Conservation (phyloP, 2,329 filamentous ascomycete genomes). For the Davidsoniella neocaledoniae region DNA sequence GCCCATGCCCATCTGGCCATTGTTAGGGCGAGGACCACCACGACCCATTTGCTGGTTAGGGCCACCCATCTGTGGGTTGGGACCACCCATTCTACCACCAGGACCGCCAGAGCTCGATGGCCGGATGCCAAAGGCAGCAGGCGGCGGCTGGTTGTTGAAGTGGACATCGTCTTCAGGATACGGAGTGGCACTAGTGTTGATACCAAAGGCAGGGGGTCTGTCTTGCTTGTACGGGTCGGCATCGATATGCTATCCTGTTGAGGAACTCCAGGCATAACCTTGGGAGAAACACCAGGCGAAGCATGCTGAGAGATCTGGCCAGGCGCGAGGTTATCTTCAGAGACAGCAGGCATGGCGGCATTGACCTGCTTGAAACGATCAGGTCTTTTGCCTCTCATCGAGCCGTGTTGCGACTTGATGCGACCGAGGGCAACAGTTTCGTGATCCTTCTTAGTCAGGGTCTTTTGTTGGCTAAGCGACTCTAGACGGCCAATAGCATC, state of each 20-base stretch:
- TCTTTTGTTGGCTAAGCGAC: constrained; percentile 65
- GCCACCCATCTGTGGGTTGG: neutral
- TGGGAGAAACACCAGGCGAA: constrained; percentile 13
- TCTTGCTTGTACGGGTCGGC: constrained; percentile 23
- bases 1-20: constrained; percentile 1
- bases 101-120: constrained; percentile 21
- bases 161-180: constrained; percentile 36
- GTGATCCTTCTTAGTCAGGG: constrained; percentile 78
- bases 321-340: constrained; percentile 23
- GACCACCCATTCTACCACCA: neutral
- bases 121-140: constrained; percentile 37
- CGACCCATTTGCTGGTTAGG: constrained; percentile 9
- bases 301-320: constrained; percentile 14
- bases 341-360: constrained; percentile 29
- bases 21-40: constrained; percentile 8
- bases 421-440: constrained; percentile 77
- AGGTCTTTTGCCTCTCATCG: constrained; percentile 44
- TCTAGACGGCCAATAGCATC: constrained; percentile 73
- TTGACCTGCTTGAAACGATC: constrained; percentile 29
- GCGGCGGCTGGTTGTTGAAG: constrained; percentile 29
- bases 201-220: constrained; percentile 30
- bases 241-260: constrained; percentile 11
- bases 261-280: constrained; percentile 14
- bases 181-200: constrained; percentile 31
- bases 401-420: constrained; percentile 69